Evolutionary conservation across 371 early-diverging fungal genomes (phyloP), one percentile per base, ranked within the genome.

Genomic region (Ordospora pajunii): DNA sequence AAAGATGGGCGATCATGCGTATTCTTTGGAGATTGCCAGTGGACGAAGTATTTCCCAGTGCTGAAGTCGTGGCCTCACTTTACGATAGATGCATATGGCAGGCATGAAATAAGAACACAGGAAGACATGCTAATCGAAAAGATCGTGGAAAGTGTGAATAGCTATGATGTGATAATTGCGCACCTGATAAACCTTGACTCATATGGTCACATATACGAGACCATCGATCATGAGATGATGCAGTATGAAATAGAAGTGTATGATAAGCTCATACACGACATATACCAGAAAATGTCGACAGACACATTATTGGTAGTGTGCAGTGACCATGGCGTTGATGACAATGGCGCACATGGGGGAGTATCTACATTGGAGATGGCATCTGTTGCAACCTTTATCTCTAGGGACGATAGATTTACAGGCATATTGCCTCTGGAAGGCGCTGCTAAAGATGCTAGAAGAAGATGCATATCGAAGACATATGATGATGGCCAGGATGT

Each of bases 291-390:
- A 17, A 84, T 95, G n/a, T 90, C 90, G 70, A 84, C 91, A 6
- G 90, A 93, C 14, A 92, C 96, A 0, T 78, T 93, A 7, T 85
- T 96, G 10, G 86, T 93, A 11, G 89, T 96, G n/a, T 88, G 94
- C 84, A 96, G 96, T 21, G 98, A 98, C 83, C 98, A 98, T 79
- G 98, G 98, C 14, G 95, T 96, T 92, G 93, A 92, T 43, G 80
- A 87, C n/a, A 90, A 93, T 77, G 98, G 98, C 1, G 94, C 95
- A 78, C 98, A 98, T 77, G 98, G 97, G 10, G 95, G 96, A 10
- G 93, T 93, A 73, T 91, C 91, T 67, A 87, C 88, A 46, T 87
- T 89, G 46, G 97, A 96, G 44, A 37, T 71, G 43, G 75, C 81
- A n/a, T 74, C 84, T 32, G 70, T 83, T 42, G 72, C 69, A 12